Conservation (phyloP, 768 basidiomycete species). For the Rhodosporidiobolus odoratus region DNA sequence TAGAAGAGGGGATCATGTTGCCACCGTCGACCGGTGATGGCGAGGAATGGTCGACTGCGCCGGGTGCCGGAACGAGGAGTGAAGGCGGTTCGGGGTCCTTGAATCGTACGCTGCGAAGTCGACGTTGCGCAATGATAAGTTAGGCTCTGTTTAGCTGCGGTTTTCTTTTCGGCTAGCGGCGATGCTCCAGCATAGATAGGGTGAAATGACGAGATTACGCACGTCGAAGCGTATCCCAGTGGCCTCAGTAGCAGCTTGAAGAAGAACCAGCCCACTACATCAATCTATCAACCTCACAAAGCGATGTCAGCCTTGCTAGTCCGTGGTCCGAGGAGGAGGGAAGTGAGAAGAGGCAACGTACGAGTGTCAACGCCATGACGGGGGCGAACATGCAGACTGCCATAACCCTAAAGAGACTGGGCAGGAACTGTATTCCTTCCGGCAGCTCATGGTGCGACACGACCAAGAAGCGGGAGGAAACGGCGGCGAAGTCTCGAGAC, state of each 20-base stretch:
- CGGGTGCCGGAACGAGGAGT: neutral
- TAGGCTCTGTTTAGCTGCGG: too few species aligned
- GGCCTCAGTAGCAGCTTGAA: conserved; percentile 29
- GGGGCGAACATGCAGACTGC: conserved; percentile 21
- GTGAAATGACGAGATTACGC: neutral
- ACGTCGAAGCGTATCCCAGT: conserved; percentile 30
- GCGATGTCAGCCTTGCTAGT: too few species aligned
- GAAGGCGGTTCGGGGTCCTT: conserved; percentile 35
- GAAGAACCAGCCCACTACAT: conserved; percentile 21
- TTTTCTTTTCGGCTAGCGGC: too few species aligned
- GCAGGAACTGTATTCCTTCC: conserved; percentile 15
- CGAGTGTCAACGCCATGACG: conserved; percentile 15
- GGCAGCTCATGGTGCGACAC: conserved; percentile 4
- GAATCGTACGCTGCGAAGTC: conserved; percentile 26
- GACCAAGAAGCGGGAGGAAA: neutral
- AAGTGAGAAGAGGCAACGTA: conserved; percentile 1
- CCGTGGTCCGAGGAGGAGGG: neutral
- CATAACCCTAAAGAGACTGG: conserved; percentile 22
- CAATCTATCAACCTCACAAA: neutral
- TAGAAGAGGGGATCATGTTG: neutral
- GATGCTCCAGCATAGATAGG: neutral
- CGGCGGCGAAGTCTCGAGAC: neutral
- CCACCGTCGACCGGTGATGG: neutral
- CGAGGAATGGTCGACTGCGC: neutral
- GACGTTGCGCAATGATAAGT: neutral